Conservation (phyloP, 2,329 filamentous ascomycete species). For the Myriosclerotinia curreyana region DNA sequence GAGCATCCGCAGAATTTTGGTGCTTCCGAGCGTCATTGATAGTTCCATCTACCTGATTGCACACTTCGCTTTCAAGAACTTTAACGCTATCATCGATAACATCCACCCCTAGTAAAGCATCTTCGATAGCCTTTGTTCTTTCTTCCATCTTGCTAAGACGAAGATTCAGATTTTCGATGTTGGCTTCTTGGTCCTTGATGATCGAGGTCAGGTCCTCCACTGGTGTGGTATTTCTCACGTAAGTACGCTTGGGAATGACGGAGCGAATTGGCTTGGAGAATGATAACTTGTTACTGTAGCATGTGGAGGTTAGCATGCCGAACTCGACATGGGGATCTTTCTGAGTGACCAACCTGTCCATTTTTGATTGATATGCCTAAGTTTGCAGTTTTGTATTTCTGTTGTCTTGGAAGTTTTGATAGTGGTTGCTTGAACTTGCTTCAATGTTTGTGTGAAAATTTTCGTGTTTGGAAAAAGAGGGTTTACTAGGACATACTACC, state of each 20-base stretch:
- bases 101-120: not conserved
- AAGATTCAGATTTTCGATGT: not conserved
- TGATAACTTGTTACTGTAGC: not conserved
- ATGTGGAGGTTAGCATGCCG: not conserved
- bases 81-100: not conserved
- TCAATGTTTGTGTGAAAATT: not conserved
- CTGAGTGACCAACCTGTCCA: not conserved
- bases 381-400: not conserved
- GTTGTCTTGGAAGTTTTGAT: not conserved
- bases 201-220: not conserved
- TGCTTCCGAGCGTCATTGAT: not conserved
- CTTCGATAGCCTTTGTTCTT: not conserved
- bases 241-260: not conserved
- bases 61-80: not conserved
- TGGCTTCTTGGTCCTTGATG: not conserved
- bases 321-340: too few relatives aligned
- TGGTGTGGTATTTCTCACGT: not conserved
- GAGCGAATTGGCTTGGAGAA: not conserved
- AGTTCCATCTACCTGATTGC: not conserved
- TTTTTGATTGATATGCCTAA: too few relatives aligned
- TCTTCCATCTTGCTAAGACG: not conserved
- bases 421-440: not conserved
- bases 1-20: not conserved
- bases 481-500: fast-evolving
- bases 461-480: not conserved